Base-by-base conservation (phyloP, 1,139 yeast species). In the Lodderomyces theae region DNA sequence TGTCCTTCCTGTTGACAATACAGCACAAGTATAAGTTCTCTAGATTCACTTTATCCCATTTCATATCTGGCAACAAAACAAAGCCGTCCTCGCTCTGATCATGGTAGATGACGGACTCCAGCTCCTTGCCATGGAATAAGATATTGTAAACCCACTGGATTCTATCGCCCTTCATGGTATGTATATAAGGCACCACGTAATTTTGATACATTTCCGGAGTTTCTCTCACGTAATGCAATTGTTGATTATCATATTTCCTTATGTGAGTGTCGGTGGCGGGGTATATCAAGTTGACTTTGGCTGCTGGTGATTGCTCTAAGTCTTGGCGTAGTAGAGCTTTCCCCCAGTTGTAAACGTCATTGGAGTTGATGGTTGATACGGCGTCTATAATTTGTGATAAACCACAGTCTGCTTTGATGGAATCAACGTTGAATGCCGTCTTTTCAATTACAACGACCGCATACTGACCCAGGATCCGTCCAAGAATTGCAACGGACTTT, bases 231-330 rank as follows among this genome's bases (percentile, higher is more conserved):
- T 84, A 66, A 51, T 82, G 88, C 32, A 60, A 51, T 16, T 62
- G 62, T 52, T 85, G 90, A 13, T 63, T 66, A 12, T 77, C 70
- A 55, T 79, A 88, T 62, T 92, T 92, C 41, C 74, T 74, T 42
- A 92, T 81, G 56, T 92, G 98, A 8, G 83, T 77, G 41, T 80
- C 83, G 0, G 96, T 84, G 0, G 98, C 97, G 1, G 99, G 99
- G 58, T 79, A 88, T 15, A 92, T 82, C 45, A 92, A 51, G 51
- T 84, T 88, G 43, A 87, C 56, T 55, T 90, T 90, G 10, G 84
- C 83, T 0, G 81, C 74, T 0, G 95, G 89, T 0, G 50, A 47
- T 0, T 66, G 67, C 1, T 52, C 47, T 19, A 82, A 50, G 37
- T 69, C 64, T 51, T 82, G 86, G 3, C 53, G 51, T 33, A 83